These are phyloP conservation scores for Mycena capillaripes DNA, from an alignment of 768 basidiomycete species.

Conservation along the genomic window DNA sequence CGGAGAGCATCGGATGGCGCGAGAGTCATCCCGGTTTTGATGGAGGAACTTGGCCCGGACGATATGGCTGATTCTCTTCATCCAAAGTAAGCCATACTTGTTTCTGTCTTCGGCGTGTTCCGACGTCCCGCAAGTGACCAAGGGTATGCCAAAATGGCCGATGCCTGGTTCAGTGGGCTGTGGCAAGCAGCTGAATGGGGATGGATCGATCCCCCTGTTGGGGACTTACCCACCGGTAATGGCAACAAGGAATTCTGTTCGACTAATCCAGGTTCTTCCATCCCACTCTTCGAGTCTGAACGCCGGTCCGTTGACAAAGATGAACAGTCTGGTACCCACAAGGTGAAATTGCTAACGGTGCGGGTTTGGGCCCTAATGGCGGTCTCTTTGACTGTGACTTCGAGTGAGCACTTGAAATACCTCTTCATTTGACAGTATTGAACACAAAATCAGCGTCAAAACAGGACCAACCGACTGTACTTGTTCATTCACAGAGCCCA, in stretches of 20 bases:
- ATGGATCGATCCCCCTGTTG: constrained; percentile 2
- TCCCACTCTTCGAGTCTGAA: neutral
- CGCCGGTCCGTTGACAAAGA: too few relatives aligned
- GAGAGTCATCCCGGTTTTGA: neutral
- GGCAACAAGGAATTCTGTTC: neutral
- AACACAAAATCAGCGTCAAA: neutral
- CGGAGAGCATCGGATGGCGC: neutral
- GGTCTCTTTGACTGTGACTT: neutral
- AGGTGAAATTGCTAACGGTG: constrained; percentile 18
- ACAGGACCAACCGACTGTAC: too few relatives aligned
- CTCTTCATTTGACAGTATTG: neutral
- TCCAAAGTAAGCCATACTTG: neutral
- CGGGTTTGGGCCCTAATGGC: constrained; percentile 8
- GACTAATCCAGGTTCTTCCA: neutral
- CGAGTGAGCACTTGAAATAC: neutral
- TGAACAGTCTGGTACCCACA: constrained; percentile 4
- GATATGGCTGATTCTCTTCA: constrained; percentile 3
- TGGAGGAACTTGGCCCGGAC: neutral
- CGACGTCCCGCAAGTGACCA: neutral
- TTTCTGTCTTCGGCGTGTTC: neutral
- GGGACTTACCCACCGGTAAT: neutral
- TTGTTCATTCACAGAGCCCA: too few relatives aligned
- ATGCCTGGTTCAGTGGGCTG: constrained; percentile 3
- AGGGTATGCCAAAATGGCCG: neutral
- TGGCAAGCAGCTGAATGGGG: constrained; percentile 7